Evolutionary conservation across 441 rosid genomes (phyloP), one percentile per base, ranked within the genome.

Genomic region (Pelargonium cotyledonis): DNA sequence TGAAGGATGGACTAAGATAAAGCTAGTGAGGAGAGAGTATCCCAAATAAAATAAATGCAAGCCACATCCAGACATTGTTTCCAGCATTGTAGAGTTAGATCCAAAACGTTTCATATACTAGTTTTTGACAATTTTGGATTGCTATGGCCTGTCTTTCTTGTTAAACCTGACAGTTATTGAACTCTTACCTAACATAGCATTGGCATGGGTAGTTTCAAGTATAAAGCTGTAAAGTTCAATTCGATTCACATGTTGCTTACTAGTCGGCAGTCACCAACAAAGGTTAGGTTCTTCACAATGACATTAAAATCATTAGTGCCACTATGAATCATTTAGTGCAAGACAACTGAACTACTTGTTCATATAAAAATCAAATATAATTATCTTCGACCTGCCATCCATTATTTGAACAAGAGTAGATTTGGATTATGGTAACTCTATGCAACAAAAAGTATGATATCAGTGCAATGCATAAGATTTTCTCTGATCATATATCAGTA

Each of bases 11-110:
- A 2, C 6, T 11, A 4, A 60, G 12, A 7, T 7, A 57, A 19
- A 57, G 62, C 29, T 57, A 18, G 19, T 57, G 62, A 57, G 62
- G 62, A 18, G 3, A 57, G 62, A 58, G 31, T 21, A 58, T 58
- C 63, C n/a, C 10, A 8, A 58, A 18, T 57, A 6, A 57, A 6
- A 8, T 16, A 57, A 57, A 57, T 29, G 14, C 14, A 21, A 58
- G 31, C 14, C 63, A 58, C 19, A 21, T 58, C 9, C 31, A 58
- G 10, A 19, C 63, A 12, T 15, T 4, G 58, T 53, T 53, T 53
- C 21, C 21, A 43, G 47, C 47, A 1, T 43, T 10, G 6, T 43
- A 43, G 11, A 43, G 47, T 8, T 43, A 43, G 11, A 43, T 43
- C 47, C 9, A 43, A 43, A 43, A 43, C 11, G 10, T 7, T 43